phyloP scores from a whole-genome alignment of 305 asterid genomes.

The Fraxinus nigra region DNA sequence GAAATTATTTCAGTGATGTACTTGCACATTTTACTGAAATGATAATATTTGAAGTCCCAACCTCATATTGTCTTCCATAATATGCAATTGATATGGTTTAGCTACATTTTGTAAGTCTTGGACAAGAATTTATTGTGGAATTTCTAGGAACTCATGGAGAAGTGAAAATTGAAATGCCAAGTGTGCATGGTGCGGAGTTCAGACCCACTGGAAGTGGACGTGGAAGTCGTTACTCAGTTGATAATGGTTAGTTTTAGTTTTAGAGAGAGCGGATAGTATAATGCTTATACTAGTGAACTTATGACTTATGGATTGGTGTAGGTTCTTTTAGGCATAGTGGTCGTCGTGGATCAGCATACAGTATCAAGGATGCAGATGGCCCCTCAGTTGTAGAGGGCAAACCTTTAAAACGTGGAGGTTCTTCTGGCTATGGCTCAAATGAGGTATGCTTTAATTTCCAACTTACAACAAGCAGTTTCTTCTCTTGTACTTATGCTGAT shows the following conservation, averaged over 20 bases:
- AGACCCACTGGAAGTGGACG: slow-evolving; percentile 55
- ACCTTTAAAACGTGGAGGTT: slow-evolving; percentile 51
- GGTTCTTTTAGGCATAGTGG: slow-evolving; percentile 70
- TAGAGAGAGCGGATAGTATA: not conserved
- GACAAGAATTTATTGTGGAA: not conserved
- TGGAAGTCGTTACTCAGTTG: slow-evolving; percentile 51
- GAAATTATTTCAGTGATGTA: not conserved
- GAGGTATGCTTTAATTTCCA: slow-evolving; percentile 43
- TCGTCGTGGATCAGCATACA: slow-evolving; percentile 62
- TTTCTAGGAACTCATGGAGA: slow-evolving; percentile 55
- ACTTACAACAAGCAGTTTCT: not conserved
- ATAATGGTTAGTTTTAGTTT: slow-evolving; percentile 55
- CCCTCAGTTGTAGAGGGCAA: slow-evolving; percentile 59
- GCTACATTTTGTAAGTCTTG: not conserved
- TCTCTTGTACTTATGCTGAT: slow-evolving; percentile 9
- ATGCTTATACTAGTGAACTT: slow-evolving; percentile 13
- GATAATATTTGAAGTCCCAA: slow-evolving; percentile 13
- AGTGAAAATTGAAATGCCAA: slow-evolving; percentile 39
- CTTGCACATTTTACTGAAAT: slow-evolving; percentile 9
- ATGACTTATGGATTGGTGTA: slow-evolving; percentile 28
- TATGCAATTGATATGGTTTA: not conserved
- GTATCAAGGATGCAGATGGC: slow-evolving; percentile 57
- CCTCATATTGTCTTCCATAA: not conserved
- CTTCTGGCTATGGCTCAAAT: slow-evolving; percentile 45
- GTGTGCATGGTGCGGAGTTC: slow-evolving; percentile 52